Evolutionary conservation across 1,139 yeast species (phyloP).

Genomic region (Torulaspora globosa): DNA sequence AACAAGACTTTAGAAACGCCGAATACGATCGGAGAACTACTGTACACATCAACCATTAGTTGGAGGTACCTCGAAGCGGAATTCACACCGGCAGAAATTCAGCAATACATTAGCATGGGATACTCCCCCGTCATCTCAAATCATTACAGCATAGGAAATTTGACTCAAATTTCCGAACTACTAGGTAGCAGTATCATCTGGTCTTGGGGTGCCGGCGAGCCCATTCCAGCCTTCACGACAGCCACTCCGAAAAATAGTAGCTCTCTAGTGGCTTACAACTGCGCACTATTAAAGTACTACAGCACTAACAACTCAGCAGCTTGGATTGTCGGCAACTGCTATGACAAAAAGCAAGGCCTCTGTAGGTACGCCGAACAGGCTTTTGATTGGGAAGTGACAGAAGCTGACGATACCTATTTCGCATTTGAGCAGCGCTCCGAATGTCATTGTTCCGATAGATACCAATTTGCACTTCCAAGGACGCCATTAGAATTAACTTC

Average conservation of each 20-base stretch:
- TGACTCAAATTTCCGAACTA: constrained; percentile 32
- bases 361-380: constrained; percentile 48
- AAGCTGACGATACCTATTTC: constrained; percentile 47
- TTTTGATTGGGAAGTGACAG: constrained; percentile 48
- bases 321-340: constrained; percentile 65
- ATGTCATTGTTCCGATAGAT: constrained; percentile 52
- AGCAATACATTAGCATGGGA: constrained; percentile 49
- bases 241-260: constrained; percentile 18
- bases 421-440: constrained; percentile 31
- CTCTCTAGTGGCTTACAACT: constrained; percentile 47
- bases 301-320: constrained; percentile 41
- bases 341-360: constrained; percentile 47
- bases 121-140: constrained; percentile 52
- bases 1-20: constrained; percentile 29
- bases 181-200: constrained; percentile 47
- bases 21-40: constrained; percentile 19
- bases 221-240: constrained; percentile 32
- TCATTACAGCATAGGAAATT: constrained; percentile 19
- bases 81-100: constrained; percentile 40
- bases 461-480: constrained; percentile 54
- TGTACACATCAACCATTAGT: constrained; percentile 14
- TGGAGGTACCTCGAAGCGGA: constrained; percentile 41
- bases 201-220: constrained; percentile 69
- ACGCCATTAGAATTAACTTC: constrained; percentile 46
- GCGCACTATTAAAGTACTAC: constrained; percentile 47